These are phyloP conservation scores for Hirschfeldia incana DNA, from an alignment of 345 rosid species.

Conservation along the genomic window DNA sequence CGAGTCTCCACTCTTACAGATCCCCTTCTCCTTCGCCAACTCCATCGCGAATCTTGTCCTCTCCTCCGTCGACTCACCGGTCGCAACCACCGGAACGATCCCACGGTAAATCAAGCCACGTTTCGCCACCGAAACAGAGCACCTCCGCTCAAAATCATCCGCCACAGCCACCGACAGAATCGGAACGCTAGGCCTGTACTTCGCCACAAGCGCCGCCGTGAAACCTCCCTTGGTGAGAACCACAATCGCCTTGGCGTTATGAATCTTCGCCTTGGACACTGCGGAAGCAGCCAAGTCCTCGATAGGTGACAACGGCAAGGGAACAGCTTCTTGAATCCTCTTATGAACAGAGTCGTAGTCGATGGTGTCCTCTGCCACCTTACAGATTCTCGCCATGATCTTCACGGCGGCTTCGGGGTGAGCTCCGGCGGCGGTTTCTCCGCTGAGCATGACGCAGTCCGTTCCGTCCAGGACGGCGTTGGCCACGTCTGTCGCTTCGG, in stretches of 20 bases:
- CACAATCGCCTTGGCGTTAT: constrained; percentile 52
- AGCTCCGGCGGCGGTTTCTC: constrained; percentile 76
- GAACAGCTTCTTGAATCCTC: constrained; percentile 46
- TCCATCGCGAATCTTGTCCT: constrained; percentile 46
- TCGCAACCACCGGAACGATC: constrained; percentile 50
- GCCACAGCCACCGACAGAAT: constrained; percentile 56
- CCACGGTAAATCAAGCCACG: constrained; percentile 65
- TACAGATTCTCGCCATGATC: constrained; percentile 68
- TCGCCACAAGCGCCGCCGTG: constrained; percentile 62
- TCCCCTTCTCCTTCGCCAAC: constrained; percentile 49
- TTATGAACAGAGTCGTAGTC: constrained; percentile 51
- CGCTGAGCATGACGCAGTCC: constrained; percentile 77
- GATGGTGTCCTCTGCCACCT: constrained; percentile 61
- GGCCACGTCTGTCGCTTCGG: constrained; percentile 80
- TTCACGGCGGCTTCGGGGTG: constrained; percentile 60
- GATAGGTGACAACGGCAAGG: constrained; percentile 55
- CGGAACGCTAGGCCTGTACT: constrained; percentile 63
- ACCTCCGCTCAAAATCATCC: constrained; percentile 51
- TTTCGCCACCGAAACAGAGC: constrained; percentile 55
- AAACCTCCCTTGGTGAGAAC: constrained; percentile 63
- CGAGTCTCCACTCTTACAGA: constrained; percentile 52
- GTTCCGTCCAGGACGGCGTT: constrained; percentile 79
- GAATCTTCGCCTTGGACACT: constrained; percentile 49
- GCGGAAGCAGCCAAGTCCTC: constrained; percentile 68
- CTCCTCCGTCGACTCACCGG: constrained; percentile 55